These are phyloP conservation scores for Hippophae tibetana DNA, from an alignment of 306 rosid species.

Conservation along the genomic window DNA sequence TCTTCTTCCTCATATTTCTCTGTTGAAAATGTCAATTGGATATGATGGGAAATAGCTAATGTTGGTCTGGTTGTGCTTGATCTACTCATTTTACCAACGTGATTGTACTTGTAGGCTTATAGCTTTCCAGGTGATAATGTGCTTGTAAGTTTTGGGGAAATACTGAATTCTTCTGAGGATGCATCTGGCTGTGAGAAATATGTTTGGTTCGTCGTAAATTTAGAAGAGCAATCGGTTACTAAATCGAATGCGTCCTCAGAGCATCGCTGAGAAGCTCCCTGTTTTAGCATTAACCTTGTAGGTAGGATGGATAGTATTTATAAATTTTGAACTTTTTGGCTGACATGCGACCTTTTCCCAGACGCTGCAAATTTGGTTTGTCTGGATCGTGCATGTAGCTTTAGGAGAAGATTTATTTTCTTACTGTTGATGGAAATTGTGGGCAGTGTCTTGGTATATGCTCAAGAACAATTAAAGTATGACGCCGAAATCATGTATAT, in stretches of 20 bases:
- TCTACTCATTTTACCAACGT: no score
- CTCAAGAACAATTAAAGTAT: no score
- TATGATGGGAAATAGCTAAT: no score
- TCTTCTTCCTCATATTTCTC: no score
- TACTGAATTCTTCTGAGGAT: conserved; percentile 34
- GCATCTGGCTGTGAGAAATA: conserved; percentile 35
- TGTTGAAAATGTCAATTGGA: no score
- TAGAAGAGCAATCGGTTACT: conserved; percentile 27
- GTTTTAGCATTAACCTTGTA: conserved; percentile 14
- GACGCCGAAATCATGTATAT: no score
- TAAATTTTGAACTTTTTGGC: conserved; percentile 47
- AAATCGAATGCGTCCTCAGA: conserved; percentile 38
- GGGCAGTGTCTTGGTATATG: conserved; percentile 22
- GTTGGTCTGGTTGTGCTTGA: no score
- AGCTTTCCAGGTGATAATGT: no score
- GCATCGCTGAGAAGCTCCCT: conserved; percentile 33
- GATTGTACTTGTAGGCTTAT: no score
- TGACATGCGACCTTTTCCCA: conserved; percentile 34
- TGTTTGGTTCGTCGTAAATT: conserved; percentile 32
- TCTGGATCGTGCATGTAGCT: conserved; percentile 29
- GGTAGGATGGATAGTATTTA: conserved; percentile 24
- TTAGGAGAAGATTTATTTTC: conserved; percentile 17
- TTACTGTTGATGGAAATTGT: conserved; percentile 14
- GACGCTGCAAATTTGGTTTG: conserved; percentile 24
- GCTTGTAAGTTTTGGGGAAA: no score